phyloP scores from a whole-genome alignment of 1,139 yeast genomes.

The Pichia sp. region DNA sequence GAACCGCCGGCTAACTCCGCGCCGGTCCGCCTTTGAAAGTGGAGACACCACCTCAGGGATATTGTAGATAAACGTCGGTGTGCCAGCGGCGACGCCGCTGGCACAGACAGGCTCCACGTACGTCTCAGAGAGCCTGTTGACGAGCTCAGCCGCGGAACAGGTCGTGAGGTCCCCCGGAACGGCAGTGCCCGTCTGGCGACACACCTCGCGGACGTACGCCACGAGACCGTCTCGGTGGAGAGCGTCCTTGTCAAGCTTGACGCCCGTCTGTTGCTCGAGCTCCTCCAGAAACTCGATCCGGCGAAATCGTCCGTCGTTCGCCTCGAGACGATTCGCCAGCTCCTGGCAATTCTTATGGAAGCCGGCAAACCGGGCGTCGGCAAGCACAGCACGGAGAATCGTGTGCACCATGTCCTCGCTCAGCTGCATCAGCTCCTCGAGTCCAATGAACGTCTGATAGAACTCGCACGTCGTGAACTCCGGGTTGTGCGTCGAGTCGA shows the following conservation, averaged over 20 bases:
- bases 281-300: conserved; percentile 60
- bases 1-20: conserved; percentile 48
- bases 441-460: conserved; percentile 72
- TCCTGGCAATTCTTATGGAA: conserved; percentile 29
- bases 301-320: conserved; percentile 33
- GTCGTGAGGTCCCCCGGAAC: not conserved
- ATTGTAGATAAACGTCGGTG: conserved; percentile 72
- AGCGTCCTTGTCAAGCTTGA: not conserved
- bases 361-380: conserved; percentile 17
- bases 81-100: conserved; percentile 28
- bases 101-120: conserved; percentile 62
- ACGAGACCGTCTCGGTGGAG: conserved; percentile 1
- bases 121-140: conserved; percentile 60
- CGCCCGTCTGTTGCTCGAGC: conserved; percentile 45
- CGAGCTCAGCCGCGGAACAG: conserved; percentile 41
- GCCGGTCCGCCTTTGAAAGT: conserved; percentile 62
- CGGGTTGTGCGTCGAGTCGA: conserved; percentile 91
- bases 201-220: conserved; percentile 1
- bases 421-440: conserved; percentile 60
- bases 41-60: conserved; percentile 89
- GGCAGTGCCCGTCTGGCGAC: not conserved
- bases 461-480: conserved; percentile 94
- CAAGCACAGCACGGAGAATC: conserved; percentile 32
- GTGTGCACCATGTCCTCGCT: conserved; percentile 55
- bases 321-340: conserved; percentile 15